Evolutionary conservation across 2,329 filamentous ascomycete genomes (phyloP), one percentile per base, ranked within the genome.

Genomic region (Aschersonia sp.): DNA sequence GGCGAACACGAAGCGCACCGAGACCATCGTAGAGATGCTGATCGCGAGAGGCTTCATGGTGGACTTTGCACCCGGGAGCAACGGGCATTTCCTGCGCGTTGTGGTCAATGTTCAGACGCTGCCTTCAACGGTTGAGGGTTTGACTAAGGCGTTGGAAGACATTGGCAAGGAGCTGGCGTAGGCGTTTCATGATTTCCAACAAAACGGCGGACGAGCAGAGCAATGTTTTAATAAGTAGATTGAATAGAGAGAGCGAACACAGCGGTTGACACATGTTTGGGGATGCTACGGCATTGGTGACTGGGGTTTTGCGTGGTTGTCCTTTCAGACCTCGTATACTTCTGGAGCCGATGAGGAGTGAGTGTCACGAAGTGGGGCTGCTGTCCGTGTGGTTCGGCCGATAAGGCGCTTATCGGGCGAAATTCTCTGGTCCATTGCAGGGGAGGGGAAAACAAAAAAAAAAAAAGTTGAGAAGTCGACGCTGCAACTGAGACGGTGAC

Each of bases 41-140:
- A 66, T 77, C 10, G 51, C 55, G 3, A 61, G 74, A 44, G 76
- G 76, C 0, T 79, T 74, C 64, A 79, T 79, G 76, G 61, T 77
- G 0, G 76, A 79, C 54, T 79, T 77, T 53, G 73, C 76, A n/a
- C 75, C 76, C 0, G 76, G 75, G 2, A 65, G 70, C 6, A 64
- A 59, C 50, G 76, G 76, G 2, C 72, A 70, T 55, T 77, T 79
- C 58, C 73, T 79, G 59, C 66, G 76, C n/a, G 73, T 77, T 1
- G 76, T 79, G 41, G 69, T 79, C 5, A 79, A 79, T 54, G 67
- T 66, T 46, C 72, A 76, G 64, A 79, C 76, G 9, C 56, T 73
- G 45, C 59, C 56, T 50, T 65, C 64, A 5, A 79, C 76, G 0
- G 66, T 77, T 1, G 67, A 73, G 8, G 71, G 73, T 0, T 60